Base-by-base conservation (phyloP, 257 asterid genomes). In the Nicotiana knightiana region DNA sequence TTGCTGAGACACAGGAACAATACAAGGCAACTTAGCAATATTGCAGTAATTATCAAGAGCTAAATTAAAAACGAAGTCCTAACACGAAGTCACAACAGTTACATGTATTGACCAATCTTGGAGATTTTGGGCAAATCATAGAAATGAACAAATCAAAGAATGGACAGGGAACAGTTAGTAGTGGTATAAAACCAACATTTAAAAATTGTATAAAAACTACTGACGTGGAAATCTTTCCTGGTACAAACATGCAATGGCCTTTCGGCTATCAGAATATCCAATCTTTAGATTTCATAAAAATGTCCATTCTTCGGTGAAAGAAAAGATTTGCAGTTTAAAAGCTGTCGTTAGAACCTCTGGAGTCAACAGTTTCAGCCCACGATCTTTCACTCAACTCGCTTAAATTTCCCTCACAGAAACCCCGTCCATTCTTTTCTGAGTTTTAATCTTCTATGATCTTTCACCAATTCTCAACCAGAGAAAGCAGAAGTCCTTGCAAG, bases 1-100 rank as follows among this genome's bases (percentile, higher is more conserved):
- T 89, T 83, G 81, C 97, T 91, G 94, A 86, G 81, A 85, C 80
- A 64, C 63, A 67, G 59, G 70, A 46, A 82, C 24, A 83, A 81
- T 82, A 64, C 65, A 81, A 82, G 54, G 6, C 12, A 57, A 85
- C 76, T 82, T 30, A 61, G 33, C 39, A 62, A 61, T 13, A 26
- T 63, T 10, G 11, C 66, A 43, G 61, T 80, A 28, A 62, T 39
- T 43, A 11, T 26, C 55, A 64, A 43, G 18, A 33, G 73, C 76
- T 61, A 18, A 65, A 59, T 9, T 48, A 30, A 58, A 62, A 79
- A 59, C 39, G 9, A 3, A 80, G 53, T 48, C 64, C 30, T 55
- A 46, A 18, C 33, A 64, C 4, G 12, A 28, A 62, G 79, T 15
- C 79, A 26, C 24, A 73, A 24, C 59, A 61, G 28, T 15, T 37